These are phyloP conservation scores for Zymoseptoria brevis DNA, from an alignment of 2,329 filamentous ascomycete genomes.

Conservation along the genomic window DNA sequence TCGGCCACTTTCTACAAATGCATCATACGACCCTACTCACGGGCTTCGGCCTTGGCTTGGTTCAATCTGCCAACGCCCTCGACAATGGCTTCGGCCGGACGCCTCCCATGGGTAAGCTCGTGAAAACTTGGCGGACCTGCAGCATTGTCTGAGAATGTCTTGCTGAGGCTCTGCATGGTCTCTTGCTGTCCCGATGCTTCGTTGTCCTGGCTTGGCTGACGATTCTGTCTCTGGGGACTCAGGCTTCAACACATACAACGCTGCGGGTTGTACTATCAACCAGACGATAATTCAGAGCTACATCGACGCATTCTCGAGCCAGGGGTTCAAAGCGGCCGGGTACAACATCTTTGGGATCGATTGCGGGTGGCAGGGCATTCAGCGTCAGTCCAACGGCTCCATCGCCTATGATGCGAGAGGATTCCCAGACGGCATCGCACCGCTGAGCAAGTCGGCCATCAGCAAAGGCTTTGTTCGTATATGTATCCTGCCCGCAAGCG, in stretches of 20 bases:
- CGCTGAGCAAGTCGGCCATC: conserved; percentile 45
- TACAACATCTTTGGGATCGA: conserved; percentile 52
- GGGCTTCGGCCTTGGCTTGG: background rate
- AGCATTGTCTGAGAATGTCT: background rate
- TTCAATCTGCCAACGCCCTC: conserved; percentile 6
- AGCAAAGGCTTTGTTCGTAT: conserved; percentile 32
- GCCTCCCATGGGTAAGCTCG: conserved; percentile 7
- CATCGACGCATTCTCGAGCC: conserved; percentile 14
- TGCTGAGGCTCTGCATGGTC: background rate
- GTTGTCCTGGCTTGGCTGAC: conserved; percentile 5
- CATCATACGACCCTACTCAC: background rate
- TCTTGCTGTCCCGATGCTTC: conserved; percentile 4
- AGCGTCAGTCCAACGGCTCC: conserved; percentile 36
- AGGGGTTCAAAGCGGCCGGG: conserved; percentile 29
- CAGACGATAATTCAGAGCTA: conserved; percentile 13
- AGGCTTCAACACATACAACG: conserved; percentile 24
- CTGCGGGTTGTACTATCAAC: conserved; percentile 18
- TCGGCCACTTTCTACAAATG: background rate
- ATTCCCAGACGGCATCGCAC: conserved; percentile 46
- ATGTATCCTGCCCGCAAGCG: background rate
- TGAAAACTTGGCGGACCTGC: background rate
- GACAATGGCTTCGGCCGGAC: conserved; percentile 25
- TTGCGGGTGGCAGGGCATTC: conserved; percentile 47
- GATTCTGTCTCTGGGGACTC: no score
- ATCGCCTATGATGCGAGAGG: conserved; percentile 44